phyloP scores from a whole-genome alignment of 2,329 filamentous ascomycete species.

The Chaetothyriales sp. region DNA sequence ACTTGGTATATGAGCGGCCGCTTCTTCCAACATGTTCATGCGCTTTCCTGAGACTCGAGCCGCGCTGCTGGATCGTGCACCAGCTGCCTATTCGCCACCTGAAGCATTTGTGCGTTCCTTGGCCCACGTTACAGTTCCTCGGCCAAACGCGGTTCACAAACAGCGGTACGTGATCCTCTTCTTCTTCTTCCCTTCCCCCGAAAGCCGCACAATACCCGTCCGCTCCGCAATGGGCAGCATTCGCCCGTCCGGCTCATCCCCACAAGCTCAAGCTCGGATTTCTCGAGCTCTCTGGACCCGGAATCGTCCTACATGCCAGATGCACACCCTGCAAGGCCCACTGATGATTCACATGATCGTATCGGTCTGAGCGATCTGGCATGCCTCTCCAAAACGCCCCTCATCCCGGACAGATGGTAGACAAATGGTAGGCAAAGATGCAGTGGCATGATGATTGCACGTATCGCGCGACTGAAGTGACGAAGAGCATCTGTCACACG shows the following conservation, averaged over 20 bases:
- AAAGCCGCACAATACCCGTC: constrained; percentile 4
- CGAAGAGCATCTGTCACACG: neutral
- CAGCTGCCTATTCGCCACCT: no score
- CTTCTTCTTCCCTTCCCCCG: constrained; percentile 17
- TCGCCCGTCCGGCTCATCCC: neutral
- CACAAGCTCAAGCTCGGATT: neutral
- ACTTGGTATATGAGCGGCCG: neutral
- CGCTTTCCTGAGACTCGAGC: neutral
- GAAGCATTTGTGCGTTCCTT: neutral
- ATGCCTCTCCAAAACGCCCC: neutral
- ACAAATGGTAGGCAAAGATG: neutral
- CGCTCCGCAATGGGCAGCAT: neutral
- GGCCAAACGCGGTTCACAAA: neutral
- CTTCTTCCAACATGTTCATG: no score
- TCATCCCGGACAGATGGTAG: neutral
- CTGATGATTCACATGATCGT: constrained; percentile 1
- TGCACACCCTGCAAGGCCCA: neutral
- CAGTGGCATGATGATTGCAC: neutral
- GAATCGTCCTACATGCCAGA: neutral
- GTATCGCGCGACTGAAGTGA: neutral
- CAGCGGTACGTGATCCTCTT: neutral
- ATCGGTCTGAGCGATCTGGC: neutral
- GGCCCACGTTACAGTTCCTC: no score
- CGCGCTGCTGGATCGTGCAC: neutral
- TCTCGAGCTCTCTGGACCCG: neutral